These are phyloP conservation scores for Nothophaeocryptopus gaeumannii DNA, from an alignment of 2,329 filamentous ascomycete genomes.

Conservation along the genomic window DNA sequence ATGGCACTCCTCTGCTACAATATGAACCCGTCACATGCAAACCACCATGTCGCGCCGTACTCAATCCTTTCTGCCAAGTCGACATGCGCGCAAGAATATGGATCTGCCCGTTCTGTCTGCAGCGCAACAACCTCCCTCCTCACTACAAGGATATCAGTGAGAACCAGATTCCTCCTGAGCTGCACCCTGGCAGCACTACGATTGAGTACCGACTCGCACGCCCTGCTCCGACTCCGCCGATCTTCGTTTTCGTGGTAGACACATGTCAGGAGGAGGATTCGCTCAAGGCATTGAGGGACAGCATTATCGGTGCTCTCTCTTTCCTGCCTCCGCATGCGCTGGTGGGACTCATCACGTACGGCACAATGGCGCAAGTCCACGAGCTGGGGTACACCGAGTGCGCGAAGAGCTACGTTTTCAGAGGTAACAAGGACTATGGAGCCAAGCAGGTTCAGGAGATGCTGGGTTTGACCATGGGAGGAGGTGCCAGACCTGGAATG, in stretches of 20 bases:
- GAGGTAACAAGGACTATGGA: constrained; percentile 95
- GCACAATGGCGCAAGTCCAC: constrained; percentile 96
- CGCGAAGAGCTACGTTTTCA: constrained; percentile 97
- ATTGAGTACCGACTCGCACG: constrained; percentile 81
- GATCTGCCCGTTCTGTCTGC: constrained; percentile 87
- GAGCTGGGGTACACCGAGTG: constrained; percentile 98
- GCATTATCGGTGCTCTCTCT: constrained; percentile 80
- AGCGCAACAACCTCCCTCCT: constrained; percentile 75
- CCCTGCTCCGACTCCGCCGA: constrained; percentile 79
- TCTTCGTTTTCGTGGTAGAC: constrained; percentile 84
- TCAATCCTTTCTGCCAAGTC: constrained; percentile 94
- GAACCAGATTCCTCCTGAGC: constrained; percentile 77
- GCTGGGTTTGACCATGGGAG: constrained; percentile 72
- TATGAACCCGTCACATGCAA: constrained; percentile 98
- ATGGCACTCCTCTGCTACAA: constrained; percentile 75
- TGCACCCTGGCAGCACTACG: constrained; percentile 80
- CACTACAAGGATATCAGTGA: constrained; percentile 89
- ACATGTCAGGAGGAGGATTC: constrained; percentile 87
- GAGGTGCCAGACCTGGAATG: constrained; percentile 68
- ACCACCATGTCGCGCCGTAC: constrained; percentile 86
- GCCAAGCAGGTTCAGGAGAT: constrained; percentile 99
- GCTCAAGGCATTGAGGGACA: constrained; percentile 78
- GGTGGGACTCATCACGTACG: constrained; percentile 80
- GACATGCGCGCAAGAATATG: constrained; percentile 79
- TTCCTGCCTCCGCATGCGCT: constrained; percentile 77